A percentile compares a stretch with the other conserved stretches of the same genome.
Evolutionary conservation across 208 protist genomes (phyloP).

Genomic region (Trypanosoma brucei): DNA sequence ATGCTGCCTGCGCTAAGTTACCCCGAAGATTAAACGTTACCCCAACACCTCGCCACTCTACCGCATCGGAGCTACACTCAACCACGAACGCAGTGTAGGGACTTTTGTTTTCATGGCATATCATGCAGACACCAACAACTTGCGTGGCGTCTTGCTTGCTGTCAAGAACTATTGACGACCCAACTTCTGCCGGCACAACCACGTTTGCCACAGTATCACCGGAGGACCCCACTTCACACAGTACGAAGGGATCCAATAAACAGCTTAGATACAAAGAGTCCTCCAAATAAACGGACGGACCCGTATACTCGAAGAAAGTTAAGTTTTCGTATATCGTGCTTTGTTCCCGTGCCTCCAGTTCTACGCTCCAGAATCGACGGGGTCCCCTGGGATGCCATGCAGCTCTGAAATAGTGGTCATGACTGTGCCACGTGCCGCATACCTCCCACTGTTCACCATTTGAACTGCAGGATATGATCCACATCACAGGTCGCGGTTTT

Average conservation of each 20-base stretch:
- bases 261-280: background rate
- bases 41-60: conserved; percentile 22
- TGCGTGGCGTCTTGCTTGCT: conserved; percentile 16
- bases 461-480: conserved; percentile 22
- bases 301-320: conserved; percentile 29
- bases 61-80: conserved; percentile 46
- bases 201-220: conserved; percentile 12
- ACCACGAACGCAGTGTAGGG: conserved; percentile 29
- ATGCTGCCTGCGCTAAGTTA: conserved; percentile 11
- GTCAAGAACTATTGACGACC: conserved; percentile 23
- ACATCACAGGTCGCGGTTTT: conserved; percentile 1
- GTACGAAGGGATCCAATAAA: conserved; percentile 10
- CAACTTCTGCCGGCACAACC: conserved; percentile 15
- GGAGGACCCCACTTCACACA: conserved; percentile 13
- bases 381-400: conserved; percentile 25
- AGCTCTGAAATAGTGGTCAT: conserved; percentile 15
- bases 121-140: conserved; percentile 30
- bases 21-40: conserved; percentile 19
- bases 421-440: conserved; percentile 19
- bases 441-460: conserved; percentile 25
- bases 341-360: conserved; percentile 18
- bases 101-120: conserved; percentile 3
- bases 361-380: conserved; percentile 32
- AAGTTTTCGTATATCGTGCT: conserved; percentile 24
- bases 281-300: conserved; percentile 25